Base-by-base conservation (phyloP, 352 stramenopile species). In the Phytopythium cucurbitacearum region DNA sequence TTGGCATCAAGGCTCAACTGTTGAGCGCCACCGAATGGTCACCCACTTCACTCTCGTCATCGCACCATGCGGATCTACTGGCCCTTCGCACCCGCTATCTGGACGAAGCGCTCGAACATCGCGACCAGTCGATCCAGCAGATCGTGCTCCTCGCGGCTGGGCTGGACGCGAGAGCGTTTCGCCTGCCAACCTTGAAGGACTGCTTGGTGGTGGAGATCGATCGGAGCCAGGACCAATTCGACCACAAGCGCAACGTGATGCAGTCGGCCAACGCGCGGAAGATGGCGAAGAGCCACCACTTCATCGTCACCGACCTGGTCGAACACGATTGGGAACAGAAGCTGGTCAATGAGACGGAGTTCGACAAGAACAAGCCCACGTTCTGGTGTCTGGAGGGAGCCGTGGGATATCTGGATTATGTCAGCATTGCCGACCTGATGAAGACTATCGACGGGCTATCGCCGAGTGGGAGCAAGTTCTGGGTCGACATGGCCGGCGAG, bases 371-470 rank as follows among this genome's bases (percentile, higher is more conserved):
- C 28, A 21, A 69, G 38, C 73, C 68, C 6, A 87, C 76, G 32
- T 85, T 83, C 47, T 87, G 76, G 76, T 55, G 59, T 5, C 51
- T 87, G 37, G 76, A 87, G 48, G 76, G 73, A 0, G 43, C 85
- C 48, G 65, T 83, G 40, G 71, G 74, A 47, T 87, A 83, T 57
- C 47, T 85, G 11, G 57, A 39, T 0, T 51, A 54, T 11, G 61
- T 66, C 11, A 70, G 51, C 54, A 79, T 80, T 51, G 53, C 77
- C 15, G 63, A 70, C 11, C 40, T 87, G 10, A 44, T 87, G 12
- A 82, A 82, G 53, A 73, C 63, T 2, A 69, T 87, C 38, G 68
- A 87, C 46, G 62, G 67, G 34, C 21, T 81, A 37, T 87, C 76
- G 39, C 68, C 76, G 12, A 57, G 57, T 0, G 56, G 66, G 0